Percentiles rank a stretch among this genome's conserved stretches.
These are phyloP conservation scores for Discostella pseudostelligera DNA, from an alignment of 108 stramenopile genomes.

Conservation along the genomic window DNA sequence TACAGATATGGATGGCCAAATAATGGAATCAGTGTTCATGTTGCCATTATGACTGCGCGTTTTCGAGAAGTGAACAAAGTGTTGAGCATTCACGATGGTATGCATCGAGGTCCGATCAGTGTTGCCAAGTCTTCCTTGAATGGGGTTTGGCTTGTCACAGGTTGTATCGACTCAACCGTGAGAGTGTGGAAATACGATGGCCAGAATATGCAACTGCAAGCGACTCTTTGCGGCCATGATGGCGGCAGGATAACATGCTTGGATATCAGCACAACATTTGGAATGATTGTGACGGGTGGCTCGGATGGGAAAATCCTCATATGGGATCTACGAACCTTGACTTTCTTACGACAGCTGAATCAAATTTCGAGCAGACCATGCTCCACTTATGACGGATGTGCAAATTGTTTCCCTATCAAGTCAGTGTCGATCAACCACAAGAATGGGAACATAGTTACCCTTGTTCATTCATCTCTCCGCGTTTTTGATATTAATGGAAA, in stretches of 20 bases:
- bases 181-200: conserved; percentile 87
- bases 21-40: conserved; percentile 84
- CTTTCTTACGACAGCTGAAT: conserved; percentile 78
- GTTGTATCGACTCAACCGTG: conserved; percentile 87
- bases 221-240: conserved; percentile 88
- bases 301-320: conserved; percentile 85
- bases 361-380: conserved; percentile 21
- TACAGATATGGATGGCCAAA: conserved; percentile 76
- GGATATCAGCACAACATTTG: conserved; percentile 80
- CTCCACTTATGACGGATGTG: conserved; percentile 12
- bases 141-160: conserved; percentile 85
- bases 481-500: conserved; percentile 93
- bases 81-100: conserved; percentile 87
- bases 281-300: conserved; percentile 87
- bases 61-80: conserved; percentile 82
- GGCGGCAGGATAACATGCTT: conserved; percentile 86
- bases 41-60: conserved; percentile 59
- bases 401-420: conserved; percentile 42
- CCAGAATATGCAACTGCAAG: conserved; percentile 71
- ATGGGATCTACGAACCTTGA: conserved; percentile 91
- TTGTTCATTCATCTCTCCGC: conserved; percentile 74
- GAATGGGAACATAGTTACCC: conserved; percentile 86
- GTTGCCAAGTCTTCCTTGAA: conserved; percentile 73
- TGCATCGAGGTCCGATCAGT: conserved; percentile 86
- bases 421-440: conserved; percentile 89